Percentiles rank a stretch among this genome's conserved stretches.
phyloP scores from a whole-genome alignment of 441 rosid species.

The Populus hybrid region DNA sequence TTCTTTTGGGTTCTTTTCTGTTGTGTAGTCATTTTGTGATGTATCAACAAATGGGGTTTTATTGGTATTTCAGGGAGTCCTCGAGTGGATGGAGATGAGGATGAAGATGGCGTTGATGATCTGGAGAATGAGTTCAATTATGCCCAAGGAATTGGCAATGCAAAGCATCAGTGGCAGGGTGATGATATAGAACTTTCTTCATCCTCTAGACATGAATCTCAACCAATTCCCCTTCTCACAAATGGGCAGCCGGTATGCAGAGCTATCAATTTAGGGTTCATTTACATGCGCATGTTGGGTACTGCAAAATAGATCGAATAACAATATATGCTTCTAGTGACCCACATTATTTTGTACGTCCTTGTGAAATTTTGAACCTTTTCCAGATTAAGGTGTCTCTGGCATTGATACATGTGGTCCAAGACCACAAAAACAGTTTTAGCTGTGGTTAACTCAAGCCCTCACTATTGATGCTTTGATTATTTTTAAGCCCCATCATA shows the following conservation, averaged over 20 bases:
- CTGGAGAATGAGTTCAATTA: too few relatives aligned
- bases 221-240: constrained; percentile 89
- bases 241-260: constrained; percentile 69
- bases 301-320: neutral
- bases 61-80: too few relatives aligned
- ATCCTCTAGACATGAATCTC: too few relatives aligned
- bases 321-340: constrained; percentile 7
- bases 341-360: neutral
- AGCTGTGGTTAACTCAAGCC: neutral
- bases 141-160: too few relatives aligned
- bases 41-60: too few relatives aligned
- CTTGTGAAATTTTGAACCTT: neutral
- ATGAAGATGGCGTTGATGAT: too few relatives aligned
- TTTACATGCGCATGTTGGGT: constrained; percentile 5
- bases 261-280: constrained; percentile 5
- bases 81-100: too few relatives aligned
- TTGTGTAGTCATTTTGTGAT: too few relatives aligned
- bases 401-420: neutral
- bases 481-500: neutral
- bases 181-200: too few relatives aligned
- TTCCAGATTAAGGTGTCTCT: neutral
- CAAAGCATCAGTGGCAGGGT: too few relatives aligned
- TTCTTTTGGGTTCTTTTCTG: too few relatives aligned
- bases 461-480: neutral
- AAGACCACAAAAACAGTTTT: neutral